Evolutionary conservation across 495 filamentous ascomycete species (phyloP).

Genomic region (Bryoglossum gracile): DNA sequence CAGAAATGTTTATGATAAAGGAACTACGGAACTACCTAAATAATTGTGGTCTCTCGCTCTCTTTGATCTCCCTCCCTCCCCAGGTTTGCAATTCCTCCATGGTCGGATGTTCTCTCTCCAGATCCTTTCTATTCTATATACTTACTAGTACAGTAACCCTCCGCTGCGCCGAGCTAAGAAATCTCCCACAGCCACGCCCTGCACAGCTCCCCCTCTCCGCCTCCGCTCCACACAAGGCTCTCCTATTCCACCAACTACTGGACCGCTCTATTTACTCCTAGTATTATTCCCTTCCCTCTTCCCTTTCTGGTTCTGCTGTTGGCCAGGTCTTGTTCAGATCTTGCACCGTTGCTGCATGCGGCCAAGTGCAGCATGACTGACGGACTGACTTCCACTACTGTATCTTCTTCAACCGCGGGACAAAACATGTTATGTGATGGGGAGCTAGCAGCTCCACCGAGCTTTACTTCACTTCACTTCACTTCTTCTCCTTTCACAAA

Average conservation of each 20-base stretch:
- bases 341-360: not conserved
- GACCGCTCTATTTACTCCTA: too few relatives aligned
- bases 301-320: too few relatives aligned
- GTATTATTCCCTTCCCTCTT: too few relatives aligned
- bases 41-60: too few relatives aligned
- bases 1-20: too few relatives aligned
- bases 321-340: too few relatives aligned
- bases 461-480: not conserved
- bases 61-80: too few relatives aligned
- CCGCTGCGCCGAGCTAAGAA: constrained; percentile 13
- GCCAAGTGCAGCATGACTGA: not conserved
- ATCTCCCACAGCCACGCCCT: not conserved
- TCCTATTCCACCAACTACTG: not conserved
- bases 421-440: not conserved
- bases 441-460: not conserved
- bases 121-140: too few relatives aligned
- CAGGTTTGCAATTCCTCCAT: not conserved
- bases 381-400: not conserved
- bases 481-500: constrained; percentile 3
- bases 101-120: not conserved
- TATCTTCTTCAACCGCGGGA: constrained; percentile 4
- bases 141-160: too few relatives aligned
- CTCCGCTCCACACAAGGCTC: not conserved
- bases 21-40: too few relatives aligned
- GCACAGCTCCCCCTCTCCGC: not conserved